A percentile compares a stretch with the other conserved stretches of the same genome.
Evolutionary conservation across 2,329 filamentous ascomycete species (phyloP).

Genomic region (Aspergillus phoenicis): DNA sequence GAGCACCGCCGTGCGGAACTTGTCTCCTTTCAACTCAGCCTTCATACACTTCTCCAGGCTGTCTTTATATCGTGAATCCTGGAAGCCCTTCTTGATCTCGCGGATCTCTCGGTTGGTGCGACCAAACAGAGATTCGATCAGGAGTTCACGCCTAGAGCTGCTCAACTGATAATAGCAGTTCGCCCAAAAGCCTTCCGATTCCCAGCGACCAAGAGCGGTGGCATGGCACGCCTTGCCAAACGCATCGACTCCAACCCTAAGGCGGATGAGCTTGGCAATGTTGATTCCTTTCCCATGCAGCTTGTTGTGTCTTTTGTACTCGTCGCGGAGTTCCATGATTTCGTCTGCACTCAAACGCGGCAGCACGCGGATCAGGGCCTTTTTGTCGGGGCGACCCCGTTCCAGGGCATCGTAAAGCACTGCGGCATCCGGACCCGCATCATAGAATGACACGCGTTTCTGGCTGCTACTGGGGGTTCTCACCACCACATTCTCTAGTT

Average conservation of each 20-base stretch:
- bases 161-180: slow-evolving; percentile 97
- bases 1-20: slow-evolving; percentile 87
- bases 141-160: slow-evolving; percentile 78
- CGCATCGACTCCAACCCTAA: slow-evolving; percentile 51
- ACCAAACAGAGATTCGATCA: slow-evolving; percentile 93
- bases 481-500: slow-evolving; percentile 44
- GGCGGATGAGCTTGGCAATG: slow-evolving; percentile 54
- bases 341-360: slow-evolving; percentile 85
- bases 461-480: slow-evolving; percentile 50
- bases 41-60: slow-evolving; percentile 83
- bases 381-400: slow-evolving; percentile 67
- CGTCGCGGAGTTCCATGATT: slow-evolving; percentile 77
- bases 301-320: slow-evolving; percentile 90
- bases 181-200: slow-evolving; percentile 95
- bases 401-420: slow-evolving; percentile 74
- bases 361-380: slow-evolving; percentile 77
- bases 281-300: slow-evolving; percentile 52
- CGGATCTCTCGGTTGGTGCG: slow-evolving; percentile 84
- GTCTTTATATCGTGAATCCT: slow-evolving; percentile 87
- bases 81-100: slow-evolving; percentile 83
- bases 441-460: slow-evolving; percentile 77
- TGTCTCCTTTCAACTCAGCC: slow-evolving; percentile 90
- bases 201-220: slow-evolving; percentile 85
- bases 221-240: slow-evolving; percentile 92
- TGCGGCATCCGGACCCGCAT: slow-evolving; percentile 76